Conservation (phyloP, 371 early-diverging fungal genomes). For the Mortierella sp. region DNA sequence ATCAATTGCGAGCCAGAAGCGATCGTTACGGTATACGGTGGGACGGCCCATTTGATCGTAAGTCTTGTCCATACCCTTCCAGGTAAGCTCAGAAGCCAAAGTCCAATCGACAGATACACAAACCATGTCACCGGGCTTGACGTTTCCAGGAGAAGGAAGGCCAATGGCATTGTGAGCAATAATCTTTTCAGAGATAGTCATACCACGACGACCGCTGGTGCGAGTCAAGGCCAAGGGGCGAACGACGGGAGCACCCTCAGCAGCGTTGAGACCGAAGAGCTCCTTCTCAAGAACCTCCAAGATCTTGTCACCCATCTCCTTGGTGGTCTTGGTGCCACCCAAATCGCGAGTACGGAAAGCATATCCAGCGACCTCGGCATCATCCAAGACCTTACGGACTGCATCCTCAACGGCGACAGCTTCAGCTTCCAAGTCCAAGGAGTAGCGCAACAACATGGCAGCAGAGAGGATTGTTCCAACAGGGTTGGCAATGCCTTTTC, state of each 20-base stretch:
- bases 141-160: constrained; percentile 68
- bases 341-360: constrained; percentile 92
- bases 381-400: constrained; percentile 92
- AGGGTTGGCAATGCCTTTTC: constrained; percentile 95
- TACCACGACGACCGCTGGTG: constrained; percentile 68
- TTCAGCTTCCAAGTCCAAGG: constrained; percentile 88
- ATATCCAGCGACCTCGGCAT: constrained; percentile 72
- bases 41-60: constrained; percentile 82
- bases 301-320: constrained; percentile 92
- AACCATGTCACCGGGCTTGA: constrained; percentile 83
- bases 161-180: constrained; percentile 79
- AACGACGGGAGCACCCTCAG: constrained; percentile 59
- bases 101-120: constrained; percentile 88
- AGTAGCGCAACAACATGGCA: constrained; percentile 95
- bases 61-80: constrained; percentile 91
- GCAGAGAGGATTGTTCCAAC: constrained; percentile 96
- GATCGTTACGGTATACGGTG: constrained; percentile 79
- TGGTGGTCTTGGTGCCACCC: constrained; percentile 85
- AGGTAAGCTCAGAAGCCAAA: constrained; percentile 82
- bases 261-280: constrained; percentile 67
- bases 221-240: constrained; percentile 59
- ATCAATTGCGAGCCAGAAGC: constrained; percentile 87
- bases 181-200: constrained; percentile 84
- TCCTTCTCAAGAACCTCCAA: constrained; percentile 74
- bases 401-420: constrained; percentile 93